Conservation (phyloP, 2,329 filamentous ascomycete species). For the Scopulariopsis brevicaulis region DNA sequence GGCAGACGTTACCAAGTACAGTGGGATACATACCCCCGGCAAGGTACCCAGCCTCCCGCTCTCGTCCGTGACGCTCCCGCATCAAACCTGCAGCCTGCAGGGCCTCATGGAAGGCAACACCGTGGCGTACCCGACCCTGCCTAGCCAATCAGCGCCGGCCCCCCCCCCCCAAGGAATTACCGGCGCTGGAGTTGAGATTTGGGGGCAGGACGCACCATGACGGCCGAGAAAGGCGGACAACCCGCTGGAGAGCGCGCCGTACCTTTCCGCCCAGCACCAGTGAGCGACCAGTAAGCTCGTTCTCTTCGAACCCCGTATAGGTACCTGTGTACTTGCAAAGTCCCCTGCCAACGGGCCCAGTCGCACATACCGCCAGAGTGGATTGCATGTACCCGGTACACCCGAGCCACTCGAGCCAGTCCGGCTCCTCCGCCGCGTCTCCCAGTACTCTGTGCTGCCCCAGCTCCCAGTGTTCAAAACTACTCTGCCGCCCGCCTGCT, state of each 20-base stretch:
- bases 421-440: neutral
- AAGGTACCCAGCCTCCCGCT: neutral
- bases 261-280: neutral
- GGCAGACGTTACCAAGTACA: neutral
- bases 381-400: neutral
- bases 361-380: neutral
- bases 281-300: neutral
- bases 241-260: neutral
- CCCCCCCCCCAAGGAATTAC: neutral
- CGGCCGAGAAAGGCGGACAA: neutral
- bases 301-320: no score
- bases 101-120: neutral
- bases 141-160: neutral
- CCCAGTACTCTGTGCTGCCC: neutral
- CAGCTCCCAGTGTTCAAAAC: conserved; percentile 4
- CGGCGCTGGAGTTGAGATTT: neutral
- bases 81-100: neutral
- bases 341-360: neutral
- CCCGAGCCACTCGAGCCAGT: neutral
- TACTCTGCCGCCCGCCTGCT: conserved; percentile 2
- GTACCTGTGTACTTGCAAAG: neutral
- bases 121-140: neutral
- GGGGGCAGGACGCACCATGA: neutral
- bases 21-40: neutral
- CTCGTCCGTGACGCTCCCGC: neutral